These are phyloP conservation scores for Aspergillus ochraceus DNA, from an alignment of 2,329 filamentous ascomycete species.

Conservation along the genomic window DNA sequence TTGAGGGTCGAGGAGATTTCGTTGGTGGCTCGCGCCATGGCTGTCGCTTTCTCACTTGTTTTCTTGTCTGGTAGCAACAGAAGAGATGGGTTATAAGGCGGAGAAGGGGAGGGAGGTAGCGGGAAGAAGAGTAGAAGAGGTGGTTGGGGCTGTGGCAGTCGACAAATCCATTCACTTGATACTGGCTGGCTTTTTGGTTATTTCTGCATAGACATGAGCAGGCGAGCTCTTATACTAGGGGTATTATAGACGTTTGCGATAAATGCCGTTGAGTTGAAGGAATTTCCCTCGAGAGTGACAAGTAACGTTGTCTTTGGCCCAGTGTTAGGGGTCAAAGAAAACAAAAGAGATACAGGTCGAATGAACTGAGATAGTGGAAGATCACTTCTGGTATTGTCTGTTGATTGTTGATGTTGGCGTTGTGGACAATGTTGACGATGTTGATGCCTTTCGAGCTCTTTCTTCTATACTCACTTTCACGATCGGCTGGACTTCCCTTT, in stretches of 20 bases:
- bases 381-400: no score
- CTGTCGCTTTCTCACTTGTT: neutral
- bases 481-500: no score
- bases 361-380: no score
- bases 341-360: neutral
- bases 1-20: conserved; percentile 6
- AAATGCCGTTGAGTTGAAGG: neutral
- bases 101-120: neutral
- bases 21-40: neutral
- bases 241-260: neutral
- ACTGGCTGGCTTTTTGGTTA: neutral
- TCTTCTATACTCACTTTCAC: no score
- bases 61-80: no score
- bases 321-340: neutral
- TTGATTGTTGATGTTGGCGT: no score
- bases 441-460: no score
- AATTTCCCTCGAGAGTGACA: neutral
- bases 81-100: neutral
- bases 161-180: neutral
- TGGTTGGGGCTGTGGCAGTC: neutral
- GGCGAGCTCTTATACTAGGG: neutral
- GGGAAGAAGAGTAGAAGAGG: neutral
- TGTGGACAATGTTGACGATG: no score
- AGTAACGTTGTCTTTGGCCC: no score
- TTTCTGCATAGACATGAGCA: neutral